phyloP scores from a whole-genome alignment of 352 stramenopile genomes.

The Globisporangium yorkense region DNA sequence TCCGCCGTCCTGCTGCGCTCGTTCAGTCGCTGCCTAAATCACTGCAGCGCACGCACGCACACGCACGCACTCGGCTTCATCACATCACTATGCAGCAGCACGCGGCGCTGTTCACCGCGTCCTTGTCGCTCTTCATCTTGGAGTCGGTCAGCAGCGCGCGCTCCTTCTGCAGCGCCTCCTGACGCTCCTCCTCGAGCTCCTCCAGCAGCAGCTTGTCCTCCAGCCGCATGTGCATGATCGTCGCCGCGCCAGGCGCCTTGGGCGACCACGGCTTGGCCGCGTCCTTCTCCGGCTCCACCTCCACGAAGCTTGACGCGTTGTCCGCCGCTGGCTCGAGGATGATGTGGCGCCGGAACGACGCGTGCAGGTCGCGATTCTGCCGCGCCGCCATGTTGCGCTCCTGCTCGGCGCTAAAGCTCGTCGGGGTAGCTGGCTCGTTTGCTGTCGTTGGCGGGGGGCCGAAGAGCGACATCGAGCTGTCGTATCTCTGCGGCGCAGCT shows the following conservation, averaged over 20 bases:
- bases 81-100: conserved; percentile 72
- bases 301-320: conserved; percentile 62
- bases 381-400: conserved; percentile 11
- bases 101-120: conserved; percentile 21
- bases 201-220: conserved; percentile 52
- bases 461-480: not conserved
- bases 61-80: not conserved
- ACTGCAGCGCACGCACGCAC: not conserved
- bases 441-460: not conserved
- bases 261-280: conserved; percentile 56
- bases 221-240: conserved; percentile 66
- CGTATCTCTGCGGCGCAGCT: not conserved
- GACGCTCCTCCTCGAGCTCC: conserved; percentile 51
- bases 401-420: conserved; percentile 9
- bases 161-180: conserved; percentile 48
- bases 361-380: conserved; percentile 27
- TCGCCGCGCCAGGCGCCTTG: conserved; percentile 44
- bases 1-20: not conserved
- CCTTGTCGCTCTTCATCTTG: conserved; percentile 4
- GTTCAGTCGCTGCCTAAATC: not conserved
- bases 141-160: conserved; percentile 29
- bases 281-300: conserved; percentile 31
- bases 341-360: conserved; percentile 55
- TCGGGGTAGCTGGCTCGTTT: not conserved
- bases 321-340: conserved; percentile 49